Conservation (phyloP, 2,329 filamentous ascomycete species). For the Fonsecaea multimorphosa region DNA sequence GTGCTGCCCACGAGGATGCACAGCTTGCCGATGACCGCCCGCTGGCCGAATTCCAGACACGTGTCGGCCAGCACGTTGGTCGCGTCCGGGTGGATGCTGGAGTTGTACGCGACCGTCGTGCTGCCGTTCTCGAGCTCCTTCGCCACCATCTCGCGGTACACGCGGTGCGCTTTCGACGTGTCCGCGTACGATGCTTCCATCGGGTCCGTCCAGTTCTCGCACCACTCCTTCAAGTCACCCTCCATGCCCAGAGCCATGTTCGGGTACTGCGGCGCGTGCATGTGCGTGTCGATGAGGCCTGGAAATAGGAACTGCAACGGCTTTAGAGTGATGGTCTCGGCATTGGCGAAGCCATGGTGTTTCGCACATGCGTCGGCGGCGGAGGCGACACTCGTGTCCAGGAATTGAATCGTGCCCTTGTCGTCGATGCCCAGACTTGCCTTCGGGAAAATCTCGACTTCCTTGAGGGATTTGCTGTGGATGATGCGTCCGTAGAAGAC, state of each 20-base stretch:
- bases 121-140: slow-evolving; percentile 67
- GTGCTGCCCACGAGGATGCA: slow-evolving; percentile 63
- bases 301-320: slow-evolving; percentile 59
- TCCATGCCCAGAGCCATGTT: slow-evolving; percentile 54
- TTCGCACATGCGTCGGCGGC: slow-evolving; percentile 17
- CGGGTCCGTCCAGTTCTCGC: slow-evolving; percentile 68
- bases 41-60: slow-evolving; percentile 61
- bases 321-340: slow-evolving; percentile 14
- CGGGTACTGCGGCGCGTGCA: slow-evolving; percentile 67
- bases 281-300: slow-evolving; percentile 70
- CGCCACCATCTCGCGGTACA: slow-evolving; percentile 61
- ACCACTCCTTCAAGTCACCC: slow-evolving; percentile 61
- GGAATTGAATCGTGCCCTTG: slow-evolving; percentile 21
- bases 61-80: slow-evolving; percentile 64
- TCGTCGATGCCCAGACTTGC: slow-evolving; percentile 23
- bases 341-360: slow-evolving; percentile 13
- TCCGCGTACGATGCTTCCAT: slow-evolving; percentile 67
- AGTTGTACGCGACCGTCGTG: slow-evolving; percentile 68
- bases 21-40: slow-evolving; percentile 47
- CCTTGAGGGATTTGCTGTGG: slow-evolving; percentile 25
- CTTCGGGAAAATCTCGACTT: slow-evolving; percentile 22
- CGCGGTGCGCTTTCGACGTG: slow-evolving; percentile 56
- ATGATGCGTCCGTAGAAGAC: slow-evolving; percentile 29
- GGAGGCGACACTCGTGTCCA: slow-evolving; percentile 13
- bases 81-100: slow-evolving; percentile 61